Evolutionary conservation across 345 rosid species (phyloP), one percentile per base, ranked within the genome.

Genomic region (Hypericum androsaemum): DNA sequence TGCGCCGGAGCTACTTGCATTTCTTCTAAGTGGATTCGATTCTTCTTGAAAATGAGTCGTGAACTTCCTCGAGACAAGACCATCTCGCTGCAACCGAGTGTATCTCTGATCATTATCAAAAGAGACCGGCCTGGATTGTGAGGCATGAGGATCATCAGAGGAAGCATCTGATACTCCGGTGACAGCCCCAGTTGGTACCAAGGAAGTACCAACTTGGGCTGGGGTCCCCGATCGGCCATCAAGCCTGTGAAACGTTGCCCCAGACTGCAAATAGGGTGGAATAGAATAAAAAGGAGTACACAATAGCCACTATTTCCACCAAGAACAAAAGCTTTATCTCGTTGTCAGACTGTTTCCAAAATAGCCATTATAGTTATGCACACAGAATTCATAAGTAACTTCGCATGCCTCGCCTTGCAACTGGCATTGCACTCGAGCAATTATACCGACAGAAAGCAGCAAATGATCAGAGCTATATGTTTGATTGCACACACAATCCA

Each of bases 41-140:
- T 81, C 88, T 53, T 81, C 82, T 51, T 76, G 88, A 60, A 76
- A 76, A 60, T 81, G 81, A 54, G 72, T 60, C 36, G 60, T 57
- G 0, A 77, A 67, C 72, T 81, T 81, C 67, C 86, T 69, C 40
- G 85, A 79, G 54, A 82, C 81, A 68, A 82, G 67, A 41, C 86
- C 86, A 69, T 80, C 83, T 37, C 78, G 86, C 67, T 74, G 83
- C 59, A 77, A 54, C 16, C 69, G 76, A 22, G 76, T 45, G 64
- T 75, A 82, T 63, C 86, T 75, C 64, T 71, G 76, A 36, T 79
- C 85, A 51, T 71, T 60, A 48, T 81, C 88, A 58, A 65, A 81
- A 43, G 78, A 66, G 40, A 54, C 55, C 1, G 79, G 64, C 50
- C 84, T 70, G 50, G 82, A 57, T 32, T 58, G 52, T 17, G 78